Evolutionary conservation across 2,329 filamentous ascomycete genomes (phyloP).

Genomic region (Arthrobotrys megalospora): DNA sequence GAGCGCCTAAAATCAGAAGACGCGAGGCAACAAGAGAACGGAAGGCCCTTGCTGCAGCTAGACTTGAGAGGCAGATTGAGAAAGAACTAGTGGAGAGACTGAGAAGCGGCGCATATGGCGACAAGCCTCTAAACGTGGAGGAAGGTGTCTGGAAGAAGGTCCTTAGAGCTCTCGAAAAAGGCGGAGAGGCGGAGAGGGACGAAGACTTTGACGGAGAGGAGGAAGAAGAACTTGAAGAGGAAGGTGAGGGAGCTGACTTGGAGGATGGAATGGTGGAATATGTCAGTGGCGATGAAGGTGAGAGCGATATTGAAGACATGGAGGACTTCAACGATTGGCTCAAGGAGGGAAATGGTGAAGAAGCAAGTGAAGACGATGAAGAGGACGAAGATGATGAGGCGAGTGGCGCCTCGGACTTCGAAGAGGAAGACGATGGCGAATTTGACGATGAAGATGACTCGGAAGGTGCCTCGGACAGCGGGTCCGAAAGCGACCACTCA

Average conservation of each 20-base stretch:
- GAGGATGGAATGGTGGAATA: constrained; percentile 86
- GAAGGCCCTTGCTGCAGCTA: constrained; percentile 85
- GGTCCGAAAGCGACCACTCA: constrained; percentile 44
- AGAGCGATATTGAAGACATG: constrained; percentile 79
- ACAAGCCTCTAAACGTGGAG: constrained; percentile 93
- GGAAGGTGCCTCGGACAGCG: constrained; percentile 46
- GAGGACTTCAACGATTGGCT: constrained; percentile 93
- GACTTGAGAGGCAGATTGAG: constrained; percentile 96
- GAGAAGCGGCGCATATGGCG: constrained; percentile 92
- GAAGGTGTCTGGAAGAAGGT: constrained; percentile 98
- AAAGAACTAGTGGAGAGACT: constrained; percentile 92
- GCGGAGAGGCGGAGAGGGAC: constrained; percentile 85
- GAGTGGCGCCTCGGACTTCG: constrained; percentile 55
- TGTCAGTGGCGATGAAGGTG: constrained; percentile 89
- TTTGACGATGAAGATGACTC: constrained; percentile 30
- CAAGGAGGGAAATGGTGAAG: constrained; percentile 75
- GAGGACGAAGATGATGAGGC: constrained; percentile 44
- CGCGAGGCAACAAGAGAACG: constrained; percentile 82
- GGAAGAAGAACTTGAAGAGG: constrained; percentile 80
- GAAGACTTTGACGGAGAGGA: constrained; percentile 91
- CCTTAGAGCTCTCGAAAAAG: constrained; percentile 87
- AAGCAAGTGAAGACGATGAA: constrained; percentile 65
- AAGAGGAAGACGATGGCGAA: constrained; percentile 55
- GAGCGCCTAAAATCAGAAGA: constrained; percentile 89
- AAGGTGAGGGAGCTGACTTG: constrained; percentile 77